Evolutionary conservation across 768 basidiomycete species (phyloP).

Genomic region (Calvatia gigantea): DNA sequence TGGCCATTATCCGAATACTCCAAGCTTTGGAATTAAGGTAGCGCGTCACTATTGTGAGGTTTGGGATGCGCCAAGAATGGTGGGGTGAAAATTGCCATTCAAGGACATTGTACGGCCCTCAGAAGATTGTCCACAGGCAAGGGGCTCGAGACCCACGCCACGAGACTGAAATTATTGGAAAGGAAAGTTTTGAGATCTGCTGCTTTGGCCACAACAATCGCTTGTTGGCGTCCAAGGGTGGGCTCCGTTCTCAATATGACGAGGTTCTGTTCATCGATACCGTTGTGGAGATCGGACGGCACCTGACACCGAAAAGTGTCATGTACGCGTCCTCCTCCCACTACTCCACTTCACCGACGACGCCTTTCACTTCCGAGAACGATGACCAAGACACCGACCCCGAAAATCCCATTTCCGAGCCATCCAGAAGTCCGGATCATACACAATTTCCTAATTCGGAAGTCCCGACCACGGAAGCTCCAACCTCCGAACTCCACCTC

Average conservation of each 20-base stretch:
- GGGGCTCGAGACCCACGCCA: slow-evolving; percentile 37
- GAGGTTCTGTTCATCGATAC: slow-evolving; percentile 7
- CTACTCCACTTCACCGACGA: too few relatives aligned
- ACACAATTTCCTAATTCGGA: too few relatives aligned
- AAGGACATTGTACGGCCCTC: slow-evolving; percentile 36
- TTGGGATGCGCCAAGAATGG: slow-evolving; percentile 52
- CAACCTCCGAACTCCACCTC: too few relatives aligned
- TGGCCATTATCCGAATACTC: slow-evolving; percentile 30
- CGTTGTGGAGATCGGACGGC: too few relatives aligned
- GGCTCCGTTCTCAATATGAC: slow-evolving; percentile 16
- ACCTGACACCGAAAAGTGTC: too few relatives aligned
- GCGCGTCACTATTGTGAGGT: slow-evolving; percentile 38
- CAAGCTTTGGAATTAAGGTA: slow-evolving; percentile 27
- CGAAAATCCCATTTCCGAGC: too few relatives aligned
- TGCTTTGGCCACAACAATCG: slow-evolving; percentile 39
- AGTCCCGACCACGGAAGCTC: too few relatives aligned
- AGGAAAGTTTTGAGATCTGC: slow-evolving; percentile 34
- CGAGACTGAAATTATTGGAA: slow-evolving; percentile 48
- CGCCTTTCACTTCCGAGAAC: too few relatives aligned
- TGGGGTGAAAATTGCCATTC: slow-evolving; percentile 36
- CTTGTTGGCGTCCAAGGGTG: slow-evolving; percentile 29
- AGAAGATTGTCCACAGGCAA: slow-evolving; percentile 35
- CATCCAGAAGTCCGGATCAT: too few relatives aligned
- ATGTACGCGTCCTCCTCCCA: too few relatives aligned
- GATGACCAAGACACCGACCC: too few relatives aligned